Evolutionary conservation across 192 early-diverging fungal species (phyloP), one percentile per base, ranked within the genome.

Genomic region (Geranomyces variabilis): DNA sequence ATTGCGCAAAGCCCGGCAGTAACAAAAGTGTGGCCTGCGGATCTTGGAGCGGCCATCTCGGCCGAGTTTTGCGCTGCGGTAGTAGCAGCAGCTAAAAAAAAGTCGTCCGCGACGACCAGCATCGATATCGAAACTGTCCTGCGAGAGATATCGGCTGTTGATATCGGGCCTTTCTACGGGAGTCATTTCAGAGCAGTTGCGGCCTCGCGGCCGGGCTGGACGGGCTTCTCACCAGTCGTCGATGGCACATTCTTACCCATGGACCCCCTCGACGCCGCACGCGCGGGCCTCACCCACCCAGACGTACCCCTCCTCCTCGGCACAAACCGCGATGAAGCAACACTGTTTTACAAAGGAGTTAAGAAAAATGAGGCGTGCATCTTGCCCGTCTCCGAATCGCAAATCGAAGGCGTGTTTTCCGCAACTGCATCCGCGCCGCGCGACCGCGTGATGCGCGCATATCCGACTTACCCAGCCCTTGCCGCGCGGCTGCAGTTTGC

Each of bases 251-350:
- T 31, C 8, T 9, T 65, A 26, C 63, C 63, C 15, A 8, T 24
- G 4, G 33, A 65, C 19, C 63, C 63, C 1, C 41, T 65, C 63
- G 63, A 4, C 12, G 63, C 63, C 1, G 21, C 43, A 5, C 63
- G 41, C 19, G 44, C 31, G 17, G 63, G 63, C 17, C 33, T 22
- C 1, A 44, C 19, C n/a, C n/a, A n/a, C n/a, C 3, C 36, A 41
- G 46, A 65, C 44, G 28, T 45, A 22, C 66, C 66, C 14, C 48
- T 67, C 30, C 46, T 67, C 48, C 1, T 55, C 13, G 66, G 66
- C 48, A 6, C 2, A 2, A 67, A 67, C 66, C 15, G 15, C 17
- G 30, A 51, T 47, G 66, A 67, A 51, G 47, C 46, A 19, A 24
- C 21, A 2, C 31, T 67, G 12, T 67, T 67, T 48, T 36, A 45